phyloP scores from a whole-genome alignment of 169 alveolate species.

The Plasmodium chabaudi region DNA sequence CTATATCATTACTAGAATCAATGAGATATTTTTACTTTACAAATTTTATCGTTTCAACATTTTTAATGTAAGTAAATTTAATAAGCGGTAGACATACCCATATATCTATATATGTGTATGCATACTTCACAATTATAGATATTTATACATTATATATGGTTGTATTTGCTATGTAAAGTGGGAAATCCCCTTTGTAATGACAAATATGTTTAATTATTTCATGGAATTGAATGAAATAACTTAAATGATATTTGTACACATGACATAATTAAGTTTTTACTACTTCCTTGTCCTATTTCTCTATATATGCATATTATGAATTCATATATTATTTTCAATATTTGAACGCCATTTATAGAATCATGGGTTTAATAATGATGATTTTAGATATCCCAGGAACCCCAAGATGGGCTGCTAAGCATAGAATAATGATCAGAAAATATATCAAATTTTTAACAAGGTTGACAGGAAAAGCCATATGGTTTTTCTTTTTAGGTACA shows the following conservation, averaged over 20 bases:
- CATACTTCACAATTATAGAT: neutral
- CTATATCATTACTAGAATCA: slow-evolving; percentile 82
- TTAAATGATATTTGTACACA: too few relatives aligned
- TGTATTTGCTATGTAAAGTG: too few relatives aligned
- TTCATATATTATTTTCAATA: too few relatives aligned
- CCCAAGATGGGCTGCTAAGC: slow-evolving; percentile 94
- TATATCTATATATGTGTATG: neutral
- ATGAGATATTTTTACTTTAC: slow-evolving; percentile 83
- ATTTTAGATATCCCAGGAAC: slow-evolving; percentile 93
- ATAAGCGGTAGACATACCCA: too few relatives aligned
- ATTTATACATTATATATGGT: slow-evolving; percentile 1
- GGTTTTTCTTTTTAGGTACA: slow-evolving; percentile 88
- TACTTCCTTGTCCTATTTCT: too few relatives aligned
- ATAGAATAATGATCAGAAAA: slow-evolving; percentile 87
- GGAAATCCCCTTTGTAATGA: too few relatives aligned
- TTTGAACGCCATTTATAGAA: slow-evolving; percentile 60
- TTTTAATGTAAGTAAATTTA: slow-evolving; percentile 79
- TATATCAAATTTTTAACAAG: slow-evolving; percentile 90
- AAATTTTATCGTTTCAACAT: slow-evolving; percentile 81
- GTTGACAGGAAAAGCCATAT: slow-evolving; percentile 89
- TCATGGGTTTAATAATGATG: slow-evolving; percentile 90
- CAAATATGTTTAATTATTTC: too few relatives aligned
- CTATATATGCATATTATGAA: too few relatives aligned
- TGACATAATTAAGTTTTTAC: too few relatives aligned
- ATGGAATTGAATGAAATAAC: too few relatives aligned